Evolutionary conservation across 169 alveolate species (phyloP).

Genomic region (Plasmodium coatneyi): DNA sequence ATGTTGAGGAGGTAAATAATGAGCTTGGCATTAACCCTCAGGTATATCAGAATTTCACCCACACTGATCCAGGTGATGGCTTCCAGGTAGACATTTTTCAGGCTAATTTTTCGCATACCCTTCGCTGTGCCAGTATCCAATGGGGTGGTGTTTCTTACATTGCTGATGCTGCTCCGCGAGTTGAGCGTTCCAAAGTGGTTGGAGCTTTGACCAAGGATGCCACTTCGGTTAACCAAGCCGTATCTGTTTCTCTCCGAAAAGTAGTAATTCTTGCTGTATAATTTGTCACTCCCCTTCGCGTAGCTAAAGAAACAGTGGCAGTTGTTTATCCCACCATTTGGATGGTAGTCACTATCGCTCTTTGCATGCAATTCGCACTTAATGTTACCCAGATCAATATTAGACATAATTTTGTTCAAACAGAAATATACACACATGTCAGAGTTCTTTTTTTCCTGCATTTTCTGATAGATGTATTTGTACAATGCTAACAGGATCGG

Average conservation of each 20-base stretch:
- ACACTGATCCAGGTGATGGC: slow-evolving; percentile 50
- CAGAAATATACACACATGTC: slow-evolving; percentile 37
- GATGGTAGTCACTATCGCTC: background rate
- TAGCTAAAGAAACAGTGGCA: slow-evolving; percentile 32
- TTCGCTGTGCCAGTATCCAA: background rate
- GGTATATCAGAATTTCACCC: slow-evolving; percentile 51
- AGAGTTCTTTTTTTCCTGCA: slow-evolving; percentile 25
- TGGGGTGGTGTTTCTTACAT: background rate
- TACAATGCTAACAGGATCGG: slow-evolving; percentile 39
- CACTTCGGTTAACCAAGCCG: background rate
- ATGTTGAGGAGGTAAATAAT: slow-evolving; percentile 31
- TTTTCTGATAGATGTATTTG: slow-evolving; percentile 16
- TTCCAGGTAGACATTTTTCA: slow-evolving; percentile 38
- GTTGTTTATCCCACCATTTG: background rate
- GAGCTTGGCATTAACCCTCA: slow-evolving; percentile 35
- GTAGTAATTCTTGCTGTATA: background rate
- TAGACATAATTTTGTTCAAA: slow-evolving; percentile 29
- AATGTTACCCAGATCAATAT: slow-evolving; percentile 33
- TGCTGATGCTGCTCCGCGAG: background rate
- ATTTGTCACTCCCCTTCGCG: slow-evolving; percentile 6
- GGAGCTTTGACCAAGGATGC: background rate
- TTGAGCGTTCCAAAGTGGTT: background rate
- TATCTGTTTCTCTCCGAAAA: background rate
- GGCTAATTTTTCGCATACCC: slow-evolving; percentile 5
- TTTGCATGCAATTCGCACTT: slow-evolving; percentile 54